Base-by-base conservation (phyloP, 2,329 filamentous ascomycete genomes). In the Fusarium fujikuroi region DNA sequence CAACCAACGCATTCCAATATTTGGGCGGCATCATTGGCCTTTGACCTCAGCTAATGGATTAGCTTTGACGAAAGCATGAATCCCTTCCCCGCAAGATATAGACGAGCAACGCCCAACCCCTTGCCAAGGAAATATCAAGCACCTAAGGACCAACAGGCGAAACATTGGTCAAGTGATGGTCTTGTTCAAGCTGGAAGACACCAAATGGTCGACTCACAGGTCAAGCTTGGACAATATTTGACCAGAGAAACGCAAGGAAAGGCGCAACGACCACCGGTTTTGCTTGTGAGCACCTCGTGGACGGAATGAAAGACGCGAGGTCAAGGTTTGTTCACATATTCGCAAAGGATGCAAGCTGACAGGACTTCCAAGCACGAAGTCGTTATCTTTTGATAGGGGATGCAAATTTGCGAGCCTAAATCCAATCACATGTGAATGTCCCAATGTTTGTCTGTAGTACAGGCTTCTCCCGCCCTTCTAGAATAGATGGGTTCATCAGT, bases 381-480 rank as follows among this genome's bases (percentile, higher is more conserved):
- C 28, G 5, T 49, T 15, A 25, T 39, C 32, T 23, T 23, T n/a
- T 16, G 23, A n/a, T 18, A 9, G 15, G 16, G 42, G 12, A 23
- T 30, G 39, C 9, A 34, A 56, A 19, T n/a, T 28, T 19, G 21
- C 7, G 4, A 28, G 9, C 7, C 18, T 18, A 6, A 19, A 23
- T 34, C 21, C 56, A 37, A 32, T 1, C 18, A 11, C n/a, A 23
- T 16, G 28, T 18, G 10, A 25, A 37, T 60, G 21, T 16, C 42
- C 4, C 14, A 28, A 25, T 63, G 28, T 23, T 58, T 53, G 28
- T 16, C 10, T 42, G 12, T 21, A 43, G 42, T 46, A 39, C 14
- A 28, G 5, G 23, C 56, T 73, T 71, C 70, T 64, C 28, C 63
- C 71, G 70, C 30, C 18, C 39, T 73, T 71, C 71, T 68, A 68